phyloP scores from a whole-genome alignment of 176 grass and related monocot genomes.

The Phoenix dactylifera region DNA sequence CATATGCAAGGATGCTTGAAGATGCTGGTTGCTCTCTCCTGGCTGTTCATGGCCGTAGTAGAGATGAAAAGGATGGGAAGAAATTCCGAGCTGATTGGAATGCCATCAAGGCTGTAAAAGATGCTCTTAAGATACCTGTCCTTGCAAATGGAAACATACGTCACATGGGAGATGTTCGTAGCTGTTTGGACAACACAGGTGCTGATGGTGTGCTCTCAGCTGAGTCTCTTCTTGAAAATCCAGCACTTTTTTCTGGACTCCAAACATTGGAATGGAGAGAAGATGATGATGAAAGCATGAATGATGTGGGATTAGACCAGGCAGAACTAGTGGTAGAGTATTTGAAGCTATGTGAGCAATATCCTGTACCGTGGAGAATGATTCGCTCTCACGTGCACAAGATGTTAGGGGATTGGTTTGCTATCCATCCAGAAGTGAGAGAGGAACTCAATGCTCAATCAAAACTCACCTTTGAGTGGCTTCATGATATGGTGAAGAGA shows the following conservation, averaged over 20 bases:
- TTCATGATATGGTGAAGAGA: constrained; percentile 78
- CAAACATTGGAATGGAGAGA: constrained; percentile 57
- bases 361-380: constrained; percentile 98
- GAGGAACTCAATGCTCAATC: constrained; percentile 82
- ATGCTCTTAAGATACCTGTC: constrained; percentile 67
- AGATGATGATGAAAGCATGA: constrained; percentile 29
- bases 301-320: constrained; percentile 45
- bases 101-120: constrained; percentile 81
- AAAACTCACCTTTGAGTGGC: constrained; percentile 70
- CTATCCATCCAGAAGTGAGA: constrained; percentile 68
- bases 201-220: constrained; percentile 93
- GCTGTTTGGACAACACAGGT: constrained; percentile 73
- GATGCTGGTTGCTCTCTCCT: constrained; percentile 85
- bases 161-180: constrained; percentile 66
- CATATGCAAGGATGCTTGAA: constrained; percentile 94
- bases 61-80: constrained; percentile 87
- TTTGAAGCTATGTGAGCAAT: constrained; percentile 72
- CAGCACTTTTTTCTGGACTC: constrained; percentile 83
- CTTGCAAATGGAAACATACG: constrained; percentile 96
- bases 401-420: constrained; percentile 85
- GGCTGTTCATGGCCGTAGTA: constrained; percentile 85
- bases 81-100: constrained; percentile 90
- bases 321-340: constrained; percentile 72
- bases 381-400: constrained; percentile 90
- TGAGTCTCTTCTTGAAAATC: constrained; percentile 85